Base-by-base conservation (phyloP, 2,329 filamentous ascomycete genomes). In the Fusarium buharicum region DNA sequence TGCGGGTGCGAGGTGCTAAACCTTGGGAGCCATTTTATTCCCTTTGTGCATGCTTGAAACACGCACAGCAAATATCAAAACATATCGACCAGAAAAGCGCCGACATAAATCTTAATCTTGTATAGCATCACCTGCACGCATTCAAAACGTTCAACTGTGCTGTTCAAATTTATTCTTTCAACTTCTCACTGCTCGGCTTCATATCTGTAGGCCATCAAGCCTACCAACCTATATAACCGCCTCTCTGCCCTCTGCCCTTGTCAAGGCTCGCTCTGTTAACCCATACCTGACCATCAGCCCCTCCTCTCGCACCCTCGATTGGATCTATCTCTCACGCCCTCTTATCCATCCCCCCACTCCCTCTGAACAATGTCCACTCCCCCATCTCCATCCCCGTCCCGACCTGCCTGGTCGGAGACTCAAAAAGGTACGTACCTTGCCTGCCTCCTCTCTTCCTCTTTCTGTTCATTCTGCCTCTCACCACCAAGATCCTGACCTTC, bases 401-500 rank as follows among this genome's bases (percentile, higher is more conserved):
- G 61, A 53, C 59, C 55, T 66, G 38, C 55, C 62, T 66, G 57
- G 57, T 62, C 58, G 64, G 28, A 30, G 28, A 30, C 28, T 11
- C 36, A 38, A 39, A 48, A 36, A 14, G 54, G 61, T 69, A 61
- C 69, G 68, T 71, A 71, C 70, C 71, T 65, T 60, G 64, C 66
- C 70, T 71, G 64, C 70, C 64, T 68, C 64, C 59, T 54, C 56
- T 59, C 44, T 60, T 59, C 59, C 54, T 39, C 62, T 24, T 58
- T 58, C 49, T 60, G 34, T 63, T 70, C 67, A 37, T 59, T 59
- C 55, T 59, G 48, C 56, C 70, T 71, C 68, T 71, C 68, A 68
- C 68, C 70, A 72, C 70, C 68, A 70, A 57, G 61, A 65, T 64
- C 70, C 68, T 73, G 67, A 59, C 52, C 57, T 60, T 60, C 57